Conservation (phyloP, 129 eudicot genomes). For the Kitagawia praeruptora region DNA sequence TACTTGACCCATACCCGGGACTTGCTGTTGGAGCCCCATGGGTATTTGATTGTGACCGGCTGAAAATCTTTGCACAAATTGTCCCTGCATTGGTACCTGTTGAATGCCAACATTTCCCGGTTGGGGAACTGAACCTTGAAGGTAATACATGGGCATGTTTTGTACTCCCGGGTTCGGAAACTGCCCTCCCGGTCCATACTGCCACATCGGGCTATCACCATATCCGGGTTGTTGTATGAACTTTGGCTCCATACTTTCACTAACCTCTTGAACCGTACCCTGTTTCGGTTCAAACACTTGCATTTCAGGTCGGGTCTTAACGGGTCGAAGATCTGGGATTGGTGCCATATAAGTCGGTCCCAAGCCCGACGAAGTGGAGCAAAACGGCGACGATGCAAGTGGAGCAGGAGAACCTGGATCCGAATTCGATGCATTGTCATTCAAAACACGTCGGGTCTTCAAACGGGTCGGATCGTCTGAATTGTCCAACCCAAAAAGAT, state of each 20-base stretch:
- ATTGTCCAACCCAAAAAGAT: constrained; percentile 72
- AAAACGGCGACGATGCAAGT: constrained; percentile 41
- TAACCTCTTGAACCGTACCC: constrained; percentile 14
- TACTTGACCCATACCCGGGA: constrained; percentile 34
- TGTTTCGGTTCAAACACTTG: constrained; percentile 36
- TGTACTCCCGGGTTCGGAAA: constrained; percentile 33
- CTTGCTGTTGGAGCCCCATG: constrained; percentile 26
- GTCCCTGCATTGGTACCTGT: constrained; percentile 33
- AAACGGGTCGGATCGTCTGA: constrained; percentile 40
- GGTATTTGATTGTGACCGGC: constrained; percentile 57
- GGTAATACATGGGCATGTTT: constrained; percentile 52
- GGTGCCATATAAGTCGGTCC: constrained; percentile 28
- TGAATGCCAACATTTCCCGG: constrained; percentile 33
- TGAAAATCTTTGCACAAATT: constrained; percentile 44
- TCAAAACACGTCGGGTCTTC: constrained; percentile 16
- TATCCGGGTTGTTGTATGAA: constrained; percentile 28
- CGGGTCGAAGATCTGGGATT: constrained; percentile 68
- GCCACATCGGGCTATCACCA: constrained; percentile 39
- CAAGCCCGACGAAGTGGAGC: constrained; percentile 56
- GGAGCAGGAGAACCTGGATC: constrained; percentile 83
- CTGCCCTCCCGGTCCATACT: constrained; percentile 25
- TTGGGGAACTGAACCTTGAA: constrained; percentile 43
- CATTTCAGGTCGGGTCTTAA: constrained; percentile 44
- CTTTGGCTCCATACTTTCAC: constrained; percentile 19
- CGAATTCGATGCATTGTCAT: constrained; percentile 29